These are phyloP conservation scores for Pleurotus ostreatus DNA, from an alignment of 768 basidiomycete species.

Conservation along the genomic window DNA sequence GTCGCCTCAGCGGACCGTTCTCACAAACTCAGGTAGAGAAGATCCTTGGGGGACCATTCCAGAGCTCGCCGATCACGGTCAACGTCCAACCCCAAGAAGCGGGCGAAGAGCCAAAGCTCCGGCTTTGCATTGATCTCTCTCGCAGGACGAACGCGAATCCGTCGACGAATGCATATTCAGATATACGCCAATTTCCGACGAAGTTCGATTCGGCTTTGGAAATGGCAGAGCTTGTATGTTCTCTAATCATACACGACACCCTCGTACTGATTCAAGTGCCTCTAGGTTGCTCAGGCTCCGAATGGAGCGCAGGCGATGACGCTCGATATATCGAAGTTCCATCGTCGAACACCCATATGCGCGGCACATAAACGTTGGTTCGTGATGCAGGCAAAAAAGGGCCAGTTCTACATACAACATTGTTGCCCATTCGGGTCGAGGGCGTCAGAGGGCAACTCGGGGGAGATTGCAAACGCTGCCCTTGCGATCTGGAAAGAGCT, in stretches of 20 bases:
- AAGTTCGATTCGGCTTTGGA: constrained; percentile 16
- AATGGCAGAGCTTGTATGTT: constrained; percentile 14
- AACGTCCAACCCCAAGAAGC: constrained; percentile 11
- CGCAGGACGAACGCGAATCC: constrained; percentile 9
- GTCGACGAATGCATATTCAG: constrained; percentile 19
- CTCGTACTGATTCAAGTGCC: not conserved
- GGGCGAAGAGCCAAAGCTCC: constrained; percentile 17
- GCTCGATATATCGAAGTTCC: constrained; percentile 29
- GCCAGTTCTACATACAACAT: constrained; percentile 16
- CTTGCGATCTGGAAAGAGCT: constrained; percentile 9
- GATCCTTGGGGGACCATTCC: constrained; percentile 20
- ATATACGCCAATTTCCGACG: constrained; percentile 19
- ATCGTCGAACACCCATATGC: constrained; percentile 26
- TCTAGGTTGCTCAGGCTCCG: constrained; percentile 27
- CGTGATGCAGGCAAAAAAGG: constrained; percentile 12
- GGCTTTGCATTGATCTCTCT: constrained; percentile 17
- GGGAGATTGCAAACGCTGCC: constrained; percentile 12
- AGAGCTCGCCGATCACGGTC: constrained; percentile 15
- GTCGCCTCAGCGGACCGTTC: constrained; percentile 16
- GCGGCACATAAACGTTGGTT: constrained; percentile 30
- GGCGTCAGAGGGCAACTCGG: constrained; percentile 15
- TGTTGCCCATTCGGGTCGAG: constrained; percentile 15
- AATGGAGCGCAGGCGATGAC: constrained; percentile 26
- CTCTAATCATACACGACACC: constrained; percentile 10
- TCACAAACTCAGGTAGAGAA: constrained; percentile 14